A percentile compares a stretch with the other conserved stretches of the same genome.
phyloP scores from a whole-genome alignment of 495 filamentous ascomycete species.

The Lasiosphaeria hispida region DNA sequence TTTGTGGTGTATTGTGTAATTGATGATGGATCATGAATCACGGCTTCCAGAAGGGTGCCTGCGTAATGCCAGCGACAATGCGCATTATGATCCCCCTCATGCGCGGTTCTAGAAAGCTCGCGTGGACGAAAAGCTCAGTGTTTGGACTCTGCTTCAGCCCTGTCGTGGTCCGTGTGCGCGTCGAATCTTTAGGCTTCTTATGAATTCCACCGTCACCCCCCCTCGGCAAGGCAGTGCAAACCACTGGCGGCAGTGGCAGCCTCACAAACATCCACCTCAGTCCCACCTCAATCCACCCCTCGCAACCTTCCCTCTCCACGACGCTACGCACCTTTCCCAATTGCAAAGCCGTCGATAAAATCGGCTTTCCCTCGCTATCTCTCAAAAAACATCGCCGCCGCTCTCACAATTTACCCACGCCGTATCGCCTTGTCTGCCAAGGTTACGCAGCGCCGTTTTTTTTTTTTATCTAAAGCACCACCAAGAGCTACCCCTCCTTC shows the following conservation, averaged over 20 bases:
- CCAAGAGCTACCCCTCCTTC: conserved; percentile 31
- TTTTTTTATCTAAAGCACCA: conserved; percentile 12
- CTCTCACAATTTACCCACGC: not conserved
- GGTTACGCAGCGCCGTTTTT: not conserved
- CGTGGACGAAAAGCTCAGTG: not conserved
- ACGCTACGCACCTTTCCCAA: not conserved
- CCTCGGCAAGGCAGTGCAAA: conserved; percentile 20
- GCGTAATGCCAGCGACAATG: no score
- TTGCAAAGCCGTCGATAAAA: not conserved
- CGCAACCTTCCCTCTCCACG: not conserved
- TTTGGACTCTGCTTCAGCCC: conserved; percentile 18
- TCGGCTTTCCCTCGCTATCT: no score
- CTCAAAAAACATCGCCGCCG: no score
- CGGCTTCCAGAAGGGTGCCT: no score
- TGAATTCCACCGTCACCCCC: conserved; percentile 34
- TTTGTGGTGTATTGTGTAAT: no score
- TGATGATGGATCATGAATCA: no score
- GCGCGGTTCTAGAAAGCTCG: no score
- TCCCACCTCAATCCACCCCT: conserved; percentile 4
- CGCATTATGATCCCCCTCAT: no score
- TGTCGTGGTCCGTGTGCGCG: conserved; percentile 28
- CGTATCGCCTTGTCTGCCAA: not conserved
- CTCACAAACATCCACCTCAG: conserved; percentile 20
- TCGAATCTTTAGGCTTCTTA: conserved; percentile 38
- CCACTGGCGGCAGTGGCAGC: conserved; percentile 17